These are phyloP conservation scores for Ocimum tenuiflorum DNA, from an alignment of 257 asterid genomes.

Conservation along the genomic window DNA sequence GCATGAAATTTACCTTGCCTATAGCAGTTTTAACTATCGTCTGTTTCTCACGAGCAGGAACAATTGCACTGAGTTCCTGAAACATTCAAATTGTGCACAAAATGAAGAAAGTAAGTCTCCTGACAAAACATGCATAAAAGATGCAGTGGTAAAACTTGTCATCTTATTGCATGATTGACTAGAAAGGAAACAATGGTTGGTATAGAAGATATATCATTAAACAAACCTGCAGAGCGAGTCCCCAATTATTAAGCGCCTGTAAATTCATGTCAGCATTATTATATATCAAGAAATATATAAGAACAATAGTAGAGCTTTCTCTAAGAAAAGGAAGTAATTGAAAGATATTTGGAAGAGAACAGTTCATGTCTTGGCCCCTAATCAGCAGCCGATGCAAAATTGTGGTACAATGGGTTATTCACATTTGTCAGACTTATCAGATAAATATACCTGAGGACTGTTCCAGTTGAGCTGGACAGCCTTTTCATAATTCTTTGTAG, in stretches of 20 bases:
- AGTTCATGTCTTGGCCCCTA: background rate
- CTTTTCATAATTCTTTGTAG: constrained; percentile 84
- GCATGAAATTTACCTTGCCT: constrained; percentile 56
- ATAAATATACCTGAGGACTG: constrained; percentile 83
- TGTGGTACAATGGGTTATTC: constrained; percentile 1
- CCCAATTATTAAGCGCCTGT: constrained; percentile 99
- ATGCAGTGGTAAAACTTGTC: background rate
- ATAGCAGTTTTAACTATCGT: constrained; percentile 87
- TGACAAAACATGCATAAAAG: background rate
- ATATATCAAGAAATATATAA: constrained; percentile 7
- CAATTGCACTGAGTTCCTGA: constrained; percentile 97
- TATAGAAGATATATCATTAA: constrained; percentile 1
- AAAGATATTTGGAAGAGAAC: background rate
- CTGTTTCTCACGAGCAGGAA: constrained; percentile 98
- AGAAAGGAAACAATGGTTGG: background rate
- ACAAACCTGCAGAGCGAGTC: constrained; percentile 97
- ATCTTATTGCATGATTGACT: constrained; percentile 13
- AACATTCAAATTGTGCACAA: constrained; percentile 24
- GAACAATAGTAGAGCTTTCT: background rate
- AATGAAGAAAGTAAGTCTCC: constrained; percentile 13
- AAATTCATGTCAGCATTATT: constrained; percentile 26
- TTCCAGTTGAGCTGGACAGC: constrained; percentile 99
- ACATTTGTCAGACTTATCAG: constrained; percentile 10
- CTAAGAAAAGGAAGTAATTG: background rate
- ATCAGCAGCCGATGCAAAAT: constrained; percentile 7